Base-by-base conservation (phyloP, 164 flowering plant species). In the Vitis cinerea region DNA sequence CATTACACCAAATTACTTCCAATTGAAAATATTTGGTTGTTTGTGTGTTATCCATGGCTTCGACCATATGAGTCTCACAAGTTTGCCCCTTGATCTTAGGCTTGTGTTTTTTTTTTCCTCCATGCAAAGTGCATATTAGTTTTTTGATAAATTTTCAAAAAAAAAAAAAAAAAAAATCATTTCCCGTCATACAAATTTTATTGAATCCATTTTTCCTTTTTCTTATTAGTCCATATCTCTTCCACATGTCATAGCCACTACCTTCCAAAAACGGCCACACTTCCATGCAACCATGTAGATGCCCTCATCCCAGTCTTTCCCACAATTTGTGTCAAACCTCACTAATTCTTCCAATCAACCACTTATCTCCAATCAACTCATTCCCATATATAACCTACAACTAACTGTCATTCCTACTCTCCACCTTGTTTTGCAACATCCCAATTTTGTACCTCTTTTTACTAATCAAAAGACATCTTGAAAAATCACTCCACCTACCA, bases 101-200 rank as follows among this genome's bases (percentile, higher is more conserved):
- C 66, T 44, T 63, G 54, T 8, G 23, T 19, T 0, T 19, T 19
- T 23, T 17, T 63, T 63, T 63, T 44, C 29, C 53, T 47, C 50
- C 29, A 63, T 54, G 49, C 53, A 63, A 47, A 63, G 66, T 50
- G 66, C 54, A 14, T 63, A 63, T 37, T 37, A 61, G 16, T 61
- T 55, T 50, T n/a, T 48, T 63, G 54, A 63, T 23, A 23, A 1
- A 23, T 0, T 23, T 23, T n/a, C n/a, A n/a, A 19, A 23, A 23
- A 23, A 23, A 23, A 23, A 23, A 23, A 23, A 23, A 23, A 1
- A 23, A 23, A 23, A 23, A 23, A 23, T 1, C 27, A 1, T 23
- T 23, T 23, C 27, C 2, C 2, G 1, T 23, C 27, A 23, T 23
- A 0, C 1, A 23, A 23, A 1, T 23, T 23, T 23, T 23, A 23